Evolutionary conservation across 129 eudicot genomes (phyloP), one percentile per base, ranked within the genome.

Genomic region (Lonicera japonica): DNA sequence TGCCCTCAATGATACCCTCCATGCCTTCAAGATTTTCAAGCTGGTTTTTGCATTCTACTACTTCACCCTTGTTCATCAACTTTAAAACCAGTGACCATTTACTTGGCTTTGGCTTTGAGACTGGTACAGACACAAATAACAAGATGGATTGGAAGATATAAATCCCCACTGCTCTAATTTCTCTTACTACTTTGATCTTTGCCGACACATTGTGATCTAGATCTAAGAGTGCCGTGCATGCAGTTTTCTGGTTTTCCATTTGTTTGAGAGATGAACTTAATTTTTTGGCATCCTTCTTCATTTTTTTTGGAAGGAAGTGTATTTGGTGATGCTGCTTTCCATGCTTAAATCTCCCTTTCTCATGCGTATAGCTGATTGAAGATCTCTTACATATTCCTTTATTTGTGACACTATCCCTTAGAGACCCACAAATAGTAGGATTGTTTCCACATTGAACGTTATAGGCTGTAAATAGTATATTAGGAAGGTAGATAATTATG

Each of bases 391-490:
- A 1, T 50, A 1, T 50, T 50, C 55, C 21, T 17, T 50, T 14
- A 50, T 16, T 50, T 50, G 55, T 15, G 55, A 50, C 0, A 50
- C 16, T 14, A 50, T 50, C 54, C 20, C 54, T 50, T 50, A 19
- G 1, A 13, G 54, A 15, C 4, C 20, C 54, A 50, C 54, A 50
- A 14, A 17, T 17, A 50, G n/a, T n/a, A n/a, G n/a, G n/a, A n/a
- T n/a, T n/a, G 53, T 79, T 81, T 50, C 46, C 52, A 54, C 79
- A 81, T 39, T 72, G 66, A 45, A 63, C 18, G 39, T 41, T n/a
- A n/a, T n/a, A n/a, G n/a, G n/a, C n/a, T n/a, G n/a, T n/a, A n/a
- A n/a, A n/a, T n/a, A n/a, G n/a, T n/a, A n/a, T n/a, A n/a, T n/a
- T n/a, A n/a, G n/a, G n/a, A n/a, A n/a, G 23, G 71, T 72, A 29